phyloP scores from a whole-genome alignment of 2,329 filamentous ascomycete species.

The Aspergillus ochraceoroseus region DNA sequence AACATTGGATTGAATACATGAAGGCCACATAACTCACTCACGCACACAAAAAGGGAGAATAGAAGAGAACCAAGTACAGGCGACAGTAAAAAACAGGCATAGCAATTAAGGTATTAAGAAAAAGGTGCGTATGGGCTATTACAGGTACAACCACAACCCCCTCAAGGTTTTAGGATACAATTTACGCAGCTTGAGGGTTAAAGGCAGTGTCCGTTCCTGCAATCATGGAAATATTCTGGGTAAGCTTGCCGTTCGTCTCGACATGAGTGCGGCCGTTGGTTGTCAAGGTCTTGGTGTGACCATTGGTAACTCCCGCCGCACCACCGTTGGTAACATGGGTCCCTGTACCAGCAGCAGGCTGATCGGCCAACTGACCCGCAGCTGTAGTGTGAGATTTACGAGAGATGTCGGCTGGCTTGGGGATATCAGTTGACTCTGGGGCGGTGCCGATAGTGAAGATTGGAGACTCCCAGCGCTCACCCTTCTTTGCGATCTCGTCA shows the following conservation, averaged over 20 bases:
- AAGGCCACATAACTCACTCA: constrained; percentile 2
- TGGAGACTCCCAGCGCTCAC: constrained; percentile 89
- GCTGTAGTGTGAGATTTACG: constrained; percentile 55
- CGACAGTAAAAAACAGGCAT: not conserved
- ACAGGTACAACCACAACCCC: too few species aligned
- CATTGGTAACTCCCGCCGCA: constrained; percentile 14
- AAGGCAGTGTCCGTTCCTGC: constrained; percentile 20
- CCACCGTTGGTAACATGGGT: constrained; percentile 18
- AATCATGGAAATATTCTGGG: constrained; percentile 9
- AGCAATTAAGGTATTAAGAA: not conserved
- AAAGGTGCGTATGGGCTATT: too few species aligned
- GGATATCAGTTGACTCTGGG: constrained; percentile 66
- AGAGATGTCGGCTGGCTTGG: constrained; percentile 50
- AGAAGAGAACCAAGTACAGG: not conserved
- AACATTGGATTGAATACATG: too few species aligned
- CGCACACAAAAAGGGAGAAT: constrained; percentile 8
- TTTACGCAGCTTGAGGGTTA: constrained; percentile 24
- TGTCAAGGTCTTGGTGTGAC: constrained; percentile 6
- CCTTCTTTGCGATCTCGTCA: constrained; percentile 78
- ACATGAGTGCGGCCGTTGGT: constrained; percentile 12
- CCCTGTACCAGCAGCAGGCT: constrained; percentile 12
- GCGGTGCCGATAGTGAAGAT: constrained; percentile 85
- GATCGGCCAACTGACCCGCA: constrained; percentile 19
- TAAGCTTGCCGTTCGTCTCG: constrained; percentile 3
- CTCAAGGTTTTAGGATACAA: not conserved